Evolutionary conservation across 306 rosid genomes (phyloP).

Genomic region (Lathyrus aphaca): DNA sequence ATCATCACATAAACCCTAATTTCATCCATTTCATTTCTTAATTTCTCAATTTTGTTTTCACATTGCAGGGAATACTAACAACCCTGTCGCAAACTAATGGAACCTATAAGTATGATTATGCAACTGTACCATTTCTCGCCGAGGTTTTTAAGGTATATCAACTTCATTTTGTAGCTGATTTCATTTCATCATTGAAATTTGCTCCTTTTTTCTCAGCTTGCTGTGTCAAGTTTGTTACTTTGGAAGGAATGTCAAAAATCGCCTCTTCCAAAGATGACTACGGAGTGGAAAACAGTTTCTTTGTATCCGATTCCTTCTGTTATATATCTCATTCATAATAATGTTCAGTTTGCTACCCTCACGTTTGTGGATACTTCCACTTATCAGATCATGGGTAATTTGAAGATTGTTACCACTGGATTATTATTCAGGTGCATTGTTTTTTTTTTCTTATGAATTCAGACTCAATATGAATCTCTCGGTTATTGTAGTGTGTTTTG

Average conservation of each 20-base stretch:
- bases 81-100: constrained; percentile 87
- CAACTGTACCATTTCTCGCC: constrained; percentile 94
- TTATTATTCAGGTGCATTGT: constrained; percentile 77
- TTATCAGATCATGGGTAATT: constrained; percentile 95
- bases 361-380: constrained; percentile 92
- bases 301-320: constrained; percentile 83
- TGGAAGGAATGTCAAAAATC: constrained; percentile 74
- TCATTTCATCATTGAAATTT: not conserved
- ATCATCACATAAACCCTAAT: constrained; percentile 8
- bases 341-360: constrained; percentile 91
- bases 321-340: constrained; percentile 80
- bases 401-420: constrained; percentile 92
- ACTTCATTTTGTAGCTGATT: not conserved
- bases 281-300: constrained; percentile 75
- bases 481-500: constrained; percentile 4
- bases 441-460: not conserved
- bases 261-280: constrained; percentile 77
- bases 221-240: constrained; percentile 74
- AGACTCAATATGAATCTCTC: not conserved
- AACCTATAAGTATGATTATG: constrained; percentile 75
- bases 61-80: constrained; percentile 78
- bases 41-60: not conserved
- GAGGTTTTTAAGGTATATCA: constrained; percentile 75
- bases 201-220: constrained; percentile 53
- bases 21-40: constrained; percentile 10